Evolutionary conservation across 257 asterid genomes (phyloP), one percentile per base, ranked within the genome.

Genomic region (Nicotiana attenuata): DNA sequence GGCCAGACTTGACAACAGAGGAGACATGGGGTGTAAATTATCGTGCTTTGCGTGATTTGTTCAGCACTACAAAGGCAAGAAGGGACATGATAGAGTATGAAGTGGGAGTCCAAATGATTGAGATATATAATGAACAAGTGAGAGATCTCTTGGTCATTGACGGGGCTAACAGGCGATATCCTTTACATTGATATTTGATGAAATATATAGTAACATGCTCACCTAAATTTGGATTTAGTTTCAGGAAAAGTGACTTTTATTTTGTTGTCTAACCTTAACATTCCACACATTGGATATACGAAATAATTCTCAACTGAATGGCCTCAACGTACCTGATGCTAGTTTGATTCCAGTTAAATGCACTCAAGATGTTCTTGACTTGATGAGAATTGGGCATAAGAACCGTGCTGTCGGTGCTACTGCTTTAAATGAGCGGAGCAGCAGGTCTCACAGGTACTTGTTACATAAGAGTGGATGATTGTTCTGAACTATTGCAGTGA

Each of bases 321-420:
- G 98, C 66, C 96, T 95, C 57, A 95, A 95, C 84, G 98, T 95
- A 73, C 98, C 98, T 31, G 97, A 95, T 85, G 98, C 98, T 2
- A 89, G 93, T 84, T 84, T 95, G 68, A 80, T 93, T 86, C 90
- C 92, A 17, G 98, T 95, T 24, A 92, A 84, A 81, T 85, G 94
- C 66, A 95, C 98, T 81, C 91, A 89, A 91, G 97, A 95, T 86
- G 98, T 95, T 87, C 92, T 95, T 83, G 98, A 92, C 50, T 88
- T 90, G 91, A 95, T 95, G 98, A 92, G 86, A 86, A 86, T 90
- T 20, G 98, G 98, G 41, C 97, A 89, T 63, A 86, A 82, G 83
- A 93, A 93, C 65, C 98, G 97, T 11, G 97, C 97, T 59, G 96
- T 94, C 31, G 98, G 97, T 76, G 97, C 97, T 81, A 94, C 98